Evolutionary conservation across 139 green algal species (phyloP), one percentile per base, ranked within the genome.

Genomic region (Micromonas pusilla): DNA sequence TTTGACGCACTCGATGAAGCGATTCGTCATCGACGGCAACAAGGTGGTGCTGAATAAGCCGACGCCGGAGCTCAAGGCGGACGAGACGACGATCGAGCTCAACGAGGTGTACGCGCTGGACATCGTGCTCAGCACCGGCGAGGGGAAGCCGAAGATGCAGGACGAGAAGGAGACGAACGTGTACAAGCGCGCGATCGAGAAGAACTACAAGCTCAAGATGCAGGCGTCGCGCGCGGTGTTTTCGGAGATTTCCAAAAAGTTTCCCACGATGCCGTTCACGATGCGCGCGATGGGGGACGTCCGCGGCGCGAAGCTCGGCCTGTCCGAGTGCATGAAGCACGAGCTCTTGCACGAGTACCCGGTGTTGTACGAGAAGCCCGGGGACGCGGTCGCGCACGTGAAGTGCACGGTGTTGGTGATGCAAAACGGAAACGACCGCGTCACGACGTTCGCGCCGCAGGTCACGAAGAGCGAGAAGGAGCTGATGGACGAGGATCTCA

Each of bases 131-230:
- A 89, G 82, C 87, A 93, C 86, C 1, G 94, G 93, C 34, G 92
- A 96, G 82, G 92, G 92, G 70, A 94, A 94, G 73, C 77, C 78
- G 20, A 82, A 67, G 52, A 72, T 85, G 65, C 64, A 91, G 33
- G 95, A 99, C 72, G 95, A 99, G 87, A 95, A 92, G 86, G 88
- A 96, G 87, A 99, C 95, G 32, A 96, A 90, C 0, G 91, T 99
- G 67, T 99, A 96, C 90, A 98, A 98, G 89, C 86, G 95, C 16
- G 93, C 91, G 5, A 81, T 97, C 75, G 94, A 97, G 45, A 83
- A 89, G 71, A 83, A 91, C 45, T 99, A 98, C 87, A 87, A 89
- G 60, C 86, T 98, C 21, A 98, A 98, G 85, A 87, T 97, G 79
- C 92, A 94, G 82, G 83, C 84, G 23, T 89, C 85, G 25, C 87